phyloP scores from a whole-genome alignment of 2,329 filamentous ascomycete genomes.

The Byssochlamys sp. region DNA sequence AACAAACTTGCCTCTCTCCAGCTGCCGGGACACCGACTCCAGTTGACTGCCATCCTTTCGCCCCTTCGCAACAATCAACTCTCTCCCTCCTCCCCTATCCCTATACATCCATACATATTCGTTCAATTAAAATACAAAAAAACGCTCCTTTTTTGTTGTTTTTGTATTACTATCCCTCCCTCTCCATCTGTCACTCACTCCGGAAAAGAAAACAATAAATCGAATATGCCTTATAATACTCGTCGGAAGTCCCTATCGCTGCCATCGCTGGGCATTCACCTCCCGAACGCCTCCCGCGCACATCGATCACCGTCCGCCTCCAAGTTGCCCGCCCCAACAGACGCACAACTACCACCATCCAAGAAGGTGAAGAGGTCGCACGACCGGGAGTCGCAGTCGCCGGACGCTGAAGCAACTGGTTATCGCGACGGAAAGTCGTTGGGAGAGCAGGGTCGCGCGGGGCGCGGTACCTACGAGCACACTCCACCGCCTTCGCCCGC shows the following conservation, averaged over 20 bases:
- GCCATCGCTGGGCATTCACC: slow-evolving; percentile 82
- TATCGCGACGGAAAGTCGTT: slow-evolving; percentile 22
- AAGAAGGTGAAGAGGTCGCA: slow-evolving; percentile 77
- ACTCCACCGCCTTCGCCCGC: slow-evolving; percentile 72
- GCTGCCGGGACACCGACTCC: neutral
- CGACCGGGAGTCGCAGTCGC: slow-evolving; percentile 37
- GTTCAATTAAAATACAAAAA: slow-evolving; percentile 13
- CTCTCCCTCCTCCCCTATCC: slow-evolving; percentile 7
- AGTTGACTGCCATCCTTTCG: neutral
- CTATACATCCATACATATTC: slow-evolving; percentile 11
- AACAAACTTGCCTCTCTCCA: neutral
- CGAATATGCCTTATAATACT: slow-evolving; percentile 82
- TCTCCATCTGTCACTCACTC: slow-evolving; percentile 3
- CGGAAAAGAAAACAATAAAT: neutral
- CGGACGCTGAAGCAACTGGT: slow-evolving; percentile 24
- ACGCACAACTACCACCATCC: slow-evolving; percentile 42
- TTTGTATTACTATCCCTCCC: slow-evolving; percentile 2
- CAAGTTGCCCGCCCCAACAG: slow-evolving; percentile 50
- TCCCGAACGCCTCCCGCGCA: slow-evolving; percentile 52
- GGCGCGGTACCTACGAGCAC: slow-evolving; percentile 52
- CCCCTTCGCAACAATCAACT: slow-evolving; percentile 6
- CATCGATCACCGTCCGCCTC: slow-evolving; percentile 53
- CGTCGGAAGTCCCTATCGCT: slow-evolving; percentile 91
- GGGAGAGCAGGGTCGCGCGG: slow-evolving; percentile 16
- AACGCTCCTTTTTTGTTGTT: slow-evolving; percentile 12